Evolutionary conservation across 1,284 basidiomycete genomes (phyloP).

Genomic region (Puccinia hordei): DNA sequence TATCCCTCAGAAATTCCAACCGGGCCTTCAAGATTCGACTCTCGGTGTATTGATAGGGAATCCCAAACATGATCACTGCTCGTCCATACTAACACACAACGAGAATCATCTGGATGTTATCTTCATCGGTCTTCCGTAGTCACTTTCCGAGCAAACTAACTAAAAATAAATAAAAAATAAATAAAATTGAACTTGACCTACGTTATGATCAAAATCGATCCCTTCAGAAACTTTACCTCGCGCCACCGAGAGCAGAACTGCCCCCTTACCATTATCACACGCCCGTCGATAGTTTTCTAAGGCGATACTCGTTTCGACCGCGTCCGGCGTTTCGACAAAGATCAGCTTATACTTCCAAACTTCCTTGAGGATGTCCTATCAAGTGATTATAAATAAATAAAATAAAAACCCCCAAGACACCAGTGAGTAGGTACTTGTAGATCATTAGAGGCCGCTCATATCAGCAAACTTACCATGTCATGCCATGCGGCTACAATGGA

Average conservation of each 20-base stretch:
- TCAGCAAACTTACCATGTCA: slow-evolving; percentile 77
- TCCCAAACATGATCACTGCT: slow-evolving; percentile 98
- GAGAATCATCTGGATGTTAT: slow-evolving; percentile 16
- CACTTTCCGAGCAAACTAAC: neutral
- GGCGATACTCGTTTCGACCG: slow-evolving; percentile 97
- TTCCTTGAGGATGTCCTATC: slow-evolving; percentile 92
- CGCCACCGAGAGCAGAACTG: slow-evolving; percentile 93
- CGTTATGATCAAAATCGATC: slow-evolving; percentile 94
- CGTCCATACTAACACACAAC: slow-evolving; percentile 77
- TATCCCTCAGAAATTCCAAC: slow-evolving; percentile 95
- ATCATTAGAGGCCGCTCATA: slow-evolving; percentile 4
- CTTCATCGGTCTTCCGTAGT: neutral
- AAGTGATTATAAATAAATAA: neutral
- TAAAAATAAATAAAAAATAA: too few species aligned
- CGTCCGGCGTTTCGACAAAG: slow-evolving; percentile 98
- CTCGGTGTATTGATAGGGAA: slow-evolving; percentile 83
- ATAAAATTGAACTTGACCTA: slow-evolving; percentile 52
- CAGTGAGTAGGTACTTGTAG: too few species aligned
- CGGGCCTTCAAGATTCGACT: slow-evolving; percentile 95
- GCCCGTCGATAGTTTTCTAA: slow-evolving; percentile 96
- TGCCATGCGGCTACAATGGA: slow-evolving; percentile 99
- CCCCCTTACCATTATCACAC: slow-evolving; percentile 97
- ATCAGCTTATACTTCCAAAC: slow-evolving; percentile 99
- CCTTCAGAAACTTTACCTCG: slow-evolving; percentile 99
- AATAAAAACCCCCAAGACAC: too few species aligned